Conservation (phyloP, 2,329 filamentous ascomycete genomes). For the Paradendryphiella salina region DNA sequence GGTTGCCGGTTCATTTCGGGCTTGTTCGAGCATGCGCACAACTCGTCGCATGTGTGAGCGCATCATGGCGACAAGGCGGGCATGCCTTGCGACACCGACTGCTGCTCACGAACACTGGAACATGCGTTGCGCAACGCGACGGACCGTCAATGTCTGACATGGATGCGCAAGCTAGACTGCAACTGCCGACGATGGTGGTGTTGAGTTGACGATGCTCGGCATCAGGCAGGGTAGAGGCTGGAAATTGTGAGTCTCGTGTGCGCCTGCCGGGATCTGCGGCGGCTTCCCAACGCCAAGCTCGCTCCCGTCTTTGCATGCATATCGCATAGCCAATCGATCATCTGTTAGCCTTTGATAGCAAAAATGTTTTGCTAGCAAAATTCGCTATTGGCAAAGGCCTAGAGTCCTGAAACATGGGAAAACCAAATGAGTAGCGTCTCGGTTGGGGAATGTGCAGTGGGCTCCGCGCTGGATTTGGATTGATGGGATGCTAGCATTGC, state of each 20-base stretch:
- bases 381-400: background rate
- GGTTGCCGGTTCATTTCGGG: slow-evolving; percentile 10
- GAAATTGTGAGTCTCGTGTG: slow-evolving; percentile 2
- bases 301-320: slow-evolving; percentile 4
- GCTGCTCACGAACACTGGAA: slow-evolving; percentile 5
- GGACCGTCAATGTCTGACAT: slow-evolving; percentile 1
- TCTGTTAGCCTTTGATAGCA: background rate
- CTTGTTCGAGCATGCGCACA: slow-evolving; percentile 13
- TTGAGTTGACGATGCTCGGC: background rate
- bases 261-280: slow-evolving; percentile 7
- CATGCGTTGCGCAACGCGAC: background rate
- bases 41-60: slow-evolving; percentile 5
- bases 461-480: background rate
- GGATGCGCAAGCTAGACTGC: background rate
- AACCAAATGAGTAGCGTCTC: background rate
- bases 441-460: background rate
- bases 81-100: slow-evolving; percentile 3
- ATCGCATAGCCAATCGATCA: slow-evolving; percentile 7
- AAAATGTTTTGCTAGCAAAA: background rate
- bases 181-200: background rate
- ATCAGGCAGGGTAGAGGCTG: background rate
- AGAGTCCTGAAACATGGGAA: background rate
- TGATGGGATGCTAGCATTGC: background rate
- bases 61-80: background rate
- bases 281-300: slow-evolving; percentile 1